These are phyloP conservation scores for Cudoniella acicularis DNA, from an alignment of 495 filamentous ascomycete genomes.

Conservation along the genomic window DNA sequence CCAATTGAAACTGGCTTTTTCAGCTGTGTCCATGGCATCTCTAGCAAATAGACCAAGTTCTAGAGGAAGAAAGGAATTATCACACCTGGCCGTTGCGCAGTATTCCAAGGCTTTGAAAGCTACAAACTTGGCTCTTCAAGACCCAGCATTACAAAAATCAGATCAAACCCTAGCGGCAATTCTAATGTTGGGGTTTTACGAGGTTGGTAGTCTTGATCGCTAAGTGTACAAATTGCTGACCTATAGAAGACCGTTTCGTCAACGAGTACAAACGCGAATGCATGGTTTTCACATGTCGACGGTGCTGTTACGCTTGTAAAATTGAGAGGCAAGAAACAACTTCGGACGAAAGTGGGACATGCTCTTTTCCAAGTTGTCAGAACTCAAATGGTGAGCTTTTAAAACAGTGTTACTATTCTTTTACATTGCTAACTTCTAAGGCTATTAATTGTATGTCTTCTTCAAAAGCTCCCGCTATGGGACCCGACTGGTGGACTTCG, in stretches of 20 bases:
- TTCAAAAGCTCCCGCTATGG: slow-evolving; percentile 41
- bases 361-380: slow-evolving; percentile 49
- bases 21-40: slow-evolving; percentile 58
- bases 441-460: slow-evolving; percentile 43
- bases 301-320: slow-evolving; percentile 52
- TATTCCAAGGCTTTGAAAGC: slow-evolving; percentile 50
- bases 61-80: slow-evolving; percentile 28
- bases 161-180: slow-evolving; percentile 60
- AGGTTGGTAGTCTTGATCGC: slow-evolving; percentile 39
- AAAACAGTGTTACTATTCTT: not conserved
- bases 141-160: slow-evolving; percentile 41
- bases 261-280: slow-evolving; percentile 38
- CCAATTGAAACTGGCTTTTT: slow-evolving; percentile 52
- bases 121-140: slow-evolving; percentile 49
- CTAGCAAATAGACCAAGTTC: slow-evolving; percentile 39
- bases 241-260: slow-evolving; percentile 38
- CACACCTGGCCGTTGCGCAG: slow-evolving; percentile 29
- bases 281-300: slow-evolving; percentile 52
- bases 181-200: slow-evolving; percentile 60
- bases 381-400: slow-evolving; percentile 43
- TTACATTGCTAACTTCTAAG: slow-evolving; percentile 18
- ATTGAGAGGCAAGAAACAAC: slow-evolving; percentile 46
- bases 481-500: slow-evolving; percentile 48
- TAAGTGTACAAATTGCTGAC: not conserved
- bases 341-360: slow-evolving; percentile 42